These are phyloP conservation scores for Antitrichia curtipendula DNA, from an alignment of 225 moss, liverwort and hornwort species.

Conservation along the genomic window DNA sequence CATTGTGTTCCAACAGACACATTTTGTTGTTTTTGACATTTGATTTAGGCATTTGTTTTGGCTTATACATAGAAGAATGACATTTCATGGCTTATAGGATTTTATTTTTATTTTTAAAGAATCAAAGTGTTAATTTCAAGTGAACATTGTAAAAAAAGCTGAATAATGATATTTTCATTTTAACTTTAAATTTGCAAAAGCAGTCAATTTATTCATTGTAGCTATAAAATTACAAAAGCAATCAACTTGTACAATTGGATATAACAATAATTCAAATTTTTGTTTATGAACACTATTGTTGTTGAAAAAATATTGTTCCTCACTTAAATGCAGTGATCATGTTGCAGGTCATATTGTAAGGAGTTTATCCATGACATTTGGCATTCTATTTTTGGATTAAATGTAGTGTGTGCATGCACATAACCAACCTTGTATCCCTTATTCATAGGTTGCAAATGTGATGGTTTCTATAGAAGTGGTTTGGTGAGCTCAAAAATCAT, in stretches of 20 bases:
- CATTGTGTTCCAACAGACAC: neutral
- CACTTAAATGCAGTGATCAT: neutral
- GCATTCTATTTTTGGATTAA: neutral
- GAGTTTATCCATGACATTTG: fast-evolving
- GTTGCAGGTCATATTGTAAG: too few species aligned
- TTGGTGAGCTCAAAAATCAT: neutral
- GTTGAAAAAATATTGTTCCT: neutral
- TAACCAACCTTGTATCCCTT: neutral
- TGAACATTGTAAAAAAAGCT: neutral
- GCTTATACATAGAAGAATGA: neutral
- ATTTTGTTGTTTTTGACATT: neutral
- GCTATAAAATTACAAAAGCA: neutral
- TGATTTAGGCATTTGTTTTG: neutral
- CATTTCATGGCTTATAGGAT: too few species aligned
- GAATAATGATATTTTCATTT: too few species aligned
- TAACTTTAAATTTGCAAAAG: neutral
- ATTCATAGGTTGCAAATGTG: neutral
- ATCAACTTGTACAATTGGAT: neutral
- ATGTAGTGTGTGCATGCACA: fast-evolving
- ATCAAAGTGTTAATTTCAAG: neutral
- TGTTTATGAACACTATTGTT: neutral
- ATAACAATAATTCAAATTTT: neutral
- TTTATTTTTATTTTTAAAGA: too few species aligned
- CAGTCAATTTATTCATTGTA: neutral
- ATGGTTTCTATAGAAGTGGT: neutral